Evolutionary conservation across 768 basidiomycete species (phyloP).

Genomic region (Hemileccinum rubropunctum): DNA sequence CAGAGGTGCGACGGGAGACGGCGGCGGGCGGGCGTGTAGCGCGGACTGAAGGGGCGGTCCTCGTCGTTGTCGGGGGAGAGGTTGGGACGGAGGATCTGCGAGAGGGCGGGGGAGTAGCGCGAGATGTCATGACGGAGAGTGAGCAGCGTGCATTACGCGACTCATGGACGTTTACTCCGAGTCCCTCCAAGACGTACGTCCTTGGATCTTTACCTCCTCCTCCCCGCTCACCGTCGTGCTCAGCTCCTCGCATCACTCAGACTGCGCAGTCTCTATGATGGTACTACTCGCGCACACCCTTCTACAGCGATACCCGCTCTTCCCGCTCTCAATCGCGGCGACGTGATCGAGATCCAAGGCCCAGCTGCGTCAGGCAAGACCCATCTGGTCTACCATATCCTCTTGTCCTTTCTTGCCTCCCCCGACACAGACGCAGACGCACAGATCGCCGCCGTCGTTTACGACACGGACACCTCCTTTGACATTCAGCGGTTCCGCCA

Average conservation of each 20-base stretch:
- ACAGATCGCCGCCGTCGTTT: conserved; percentile 61
- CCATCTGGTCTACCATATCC: conserved; percentile 66
- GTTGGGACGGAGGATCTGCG: conserved; percentile 46
- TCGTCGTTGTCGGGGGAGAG: conserved; percentile 38
- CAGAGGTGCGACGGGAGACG: conserved; percentile 47
- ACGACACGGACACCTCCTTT: conserved; percentile 72
- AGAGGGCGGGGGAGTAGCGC: conserved; percentile 43
- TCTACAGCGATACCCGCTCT: conserved; percentile 16
- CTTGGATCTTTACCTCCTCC: not conserved
- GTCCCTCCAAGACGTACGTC: conserved; percentile 31
- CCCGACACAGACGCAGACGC: conserved; percentile 21
- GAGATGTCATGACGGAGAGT: conserved; percentile 39
- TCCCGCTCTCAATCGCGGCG: conserved; percentile 45
- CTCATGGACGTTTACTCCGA: conserved; percentile 23
- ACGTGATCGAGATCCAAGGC: conserved; percentile 77
- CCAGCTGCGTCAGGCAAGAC: conserved; percentile 75
- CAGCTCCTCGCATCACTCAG: conserved; percentile 46
- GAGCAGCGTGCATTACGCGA: not conserved
- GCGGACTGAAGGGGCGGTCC: conserved; percentile 50
- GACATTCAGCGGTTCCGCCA: conserved; percentile 50
- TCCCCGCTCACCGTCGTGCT: conserved; percentile 5
- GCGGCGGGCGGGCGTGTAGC: conserved; percentile 50
- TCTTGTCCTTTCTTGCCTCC: conserved; percentile 60
- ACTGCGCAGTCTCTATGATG: conserved; percentile 35
- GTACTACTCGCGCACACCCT: conserved; percentile 26